phyloP scores from a whole-genome alignment of 75 land plant species.

The Cunninghamia lanceolata region DNA sequence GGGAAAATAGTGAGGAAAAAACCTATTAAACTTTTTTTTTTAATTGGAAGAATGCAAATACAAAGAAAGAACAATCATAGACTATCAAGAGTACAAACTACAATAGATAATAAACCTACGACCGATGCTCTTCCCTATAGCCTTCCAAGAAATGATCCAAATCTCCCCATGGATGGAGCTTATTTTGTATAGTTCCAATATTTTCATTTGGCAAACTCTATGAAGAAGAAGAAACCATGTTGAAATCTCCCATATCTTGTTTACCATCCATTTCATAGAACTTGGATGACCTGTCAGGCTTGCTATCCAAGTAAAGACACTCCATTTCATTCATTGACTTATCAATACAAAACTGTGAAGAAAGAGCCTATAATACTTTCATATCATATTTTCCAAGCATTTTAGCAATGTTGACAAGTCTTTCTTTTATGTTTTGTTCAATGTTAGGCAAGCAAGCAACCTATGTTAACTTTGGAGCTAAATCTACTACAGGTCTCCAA shows the following conservation, averaged over 20 bases:
- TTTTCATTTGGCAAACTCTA: too few relatives aligned
- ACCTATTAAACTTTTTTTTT: too few relatives aligned
- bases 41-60: too few relatives aligned
- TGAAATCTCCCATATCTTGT: too few relatives aligned
- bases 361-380: neutral
- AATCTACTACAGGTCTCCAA: slow-evolving; percentile 14
- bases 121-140: slow-evolving; percentile 70
- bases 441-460: slow-evolving; percentile 27
- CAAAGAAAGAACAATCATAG: too few relatives aligned
- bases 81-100: too few relatives aligned
- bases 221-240: too few relatives aligned
- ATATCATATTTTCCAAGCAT: slow-evolving; percentile 14
- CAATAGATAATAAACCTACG: too few relatives aligned
- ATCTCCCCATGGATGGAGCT: too few relatives aligned
- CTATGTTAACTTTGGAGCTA: slow-evolving; percentile 3
- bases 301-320: neutral
- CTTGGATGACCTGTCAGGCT: neutral
- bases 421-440: slow-evolving; percentile 32
- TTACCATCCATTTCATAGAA: neutral
- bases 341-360: neutral
- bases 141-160: too few relatives aligned
- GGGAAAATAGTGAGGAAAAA: too few relatives aligned
- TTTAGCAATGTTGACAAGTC: slow-evolving; percentile 32
- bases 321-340: neutral
- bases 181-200: too few relatives aligned